A percentile compares a stretch with the other conserved stretches of the same genome.
Evolutionary conservation across 768 basidiomycete genomes (phyloP).

Genomic region (Nidularia pulvinata): DNA sequence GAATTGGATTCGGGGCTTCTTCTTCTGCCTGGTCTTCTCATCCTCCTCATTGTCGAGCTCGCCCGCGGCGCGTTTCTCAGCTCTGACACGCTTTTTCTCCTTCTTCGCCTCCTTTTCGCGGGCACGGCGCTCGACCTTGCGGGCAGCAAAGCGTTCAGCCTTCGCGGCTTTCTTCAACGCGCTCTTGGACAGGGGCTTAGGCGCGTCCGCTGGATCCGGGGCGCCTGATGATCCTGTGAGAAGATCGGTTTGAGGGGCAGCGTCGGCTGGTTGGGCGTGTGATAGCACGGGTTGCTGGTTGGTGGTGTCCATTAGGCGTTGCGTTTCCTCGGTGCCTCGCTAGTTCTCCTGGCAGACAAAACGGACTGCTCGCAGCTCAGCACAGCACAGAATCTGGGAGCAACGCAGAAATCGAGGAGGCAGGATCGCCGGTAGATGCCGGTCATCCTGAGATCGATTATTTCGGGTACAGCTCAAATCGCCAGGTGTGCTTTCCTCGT

Average conservation of each 20-base stretch:
- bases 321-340: not conserved
- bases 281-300: not conserved
- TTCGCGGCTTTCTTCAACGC: slow-evolving; percentile 78
- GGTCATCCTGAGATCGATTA: slow-evolving; percentile 37
- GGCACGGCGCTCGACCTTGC: slow-evolving; percentile 74
- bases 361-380: not conserved
- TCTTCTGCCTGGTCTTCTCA: slow-evolving; percentile 32
- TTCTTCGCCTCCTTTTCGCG: slow-evolving; percentile 78
- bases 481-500: slow-evolving; percentile 12
- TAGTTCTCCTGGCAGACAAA: not conserved
- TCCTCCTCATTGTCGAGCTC: slow-evolving; percentile 52
- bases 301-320: not conserved
- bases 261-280: not conserved
- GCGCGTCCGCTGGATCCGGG: slow-evolving; percentile 6
- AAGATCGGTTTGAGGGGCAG: not conserved
- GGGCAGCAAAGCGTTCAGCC: slow-evolving; percentile 60
- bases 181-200: slow-evolving; percentile 61
- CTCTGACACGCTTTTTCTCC: slow-evolving; percentile 63
- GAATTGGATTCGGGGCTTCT: slow-evolving; percentile 41
- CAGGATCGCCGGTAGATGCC: slow-evolving; percentile 39
- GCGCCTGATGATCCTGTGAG: not conserved
- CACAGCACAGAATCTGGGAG: not conserved
- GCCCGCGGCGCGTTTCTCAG: slow-evolving; percentile 64
- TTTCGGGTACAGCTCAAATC: slow-evolving; percentile 23
- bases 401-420: slow-evolving; percentile 4